Evolutionary conservation across 192 early-diverging fungal genomes (phyloP).

Genomic region (Dissophora globulifera): DNA sequence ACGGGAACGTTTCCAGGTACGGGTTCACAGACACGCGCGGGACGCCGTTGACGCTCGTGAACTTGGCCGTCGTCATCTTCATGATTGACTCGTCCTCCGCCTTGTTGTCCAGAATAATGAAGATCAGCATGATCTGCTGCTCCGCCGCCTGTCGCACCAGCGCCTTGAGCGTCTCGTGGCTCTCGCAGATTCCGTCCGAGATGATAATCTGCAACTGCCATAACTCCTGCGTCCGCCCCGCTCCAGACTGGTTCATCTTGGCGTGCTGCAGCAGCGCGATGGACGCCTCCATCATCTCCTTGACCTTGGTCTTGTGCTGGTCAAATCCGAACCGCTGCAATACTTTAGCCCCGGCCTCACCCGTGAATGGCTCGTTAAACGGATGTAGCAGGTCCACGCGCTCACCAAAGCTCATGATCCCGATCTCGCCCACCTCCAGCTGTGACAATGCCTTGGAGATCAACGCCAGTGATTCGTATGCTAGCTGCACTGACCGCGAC

Average conservation of each 20-base stretch:
- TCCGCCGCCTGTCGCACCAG: conserved; percentile 89
- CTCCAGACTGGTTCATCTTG: conserved; percentile 56
- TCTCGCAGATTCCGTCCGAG: conserved; percentile 97
- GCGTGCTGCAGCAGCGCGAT: conserved; percentile 83
- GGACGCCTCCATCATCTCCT: conserved; percentile 87
- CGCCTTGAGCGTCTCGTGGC: conserved; percentile 84
- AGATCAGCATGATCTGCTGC: conserved; percentile 92
- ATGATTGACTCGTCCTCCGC: conserved; percentile 86
- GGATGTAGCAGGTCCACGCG: conserved; percentile 88
- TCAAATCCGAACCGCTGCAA: conserved; percentile 92
- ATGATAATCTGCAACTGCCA: conserved; percentile 98
- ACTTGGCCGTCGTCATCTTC: conserved; percentile 90
- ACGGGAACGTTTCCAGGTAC: conserved; percentile 98
- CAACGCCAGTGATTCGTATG: conserved; percentile 92
- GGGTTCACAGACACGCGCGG: conserved; percentile 76
- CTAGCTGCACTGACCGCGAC: conserved; percentile 87
- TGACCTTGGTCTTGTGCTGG: conserved; percentile 90
- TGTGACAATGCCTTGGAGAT: conserved; percentile 93
- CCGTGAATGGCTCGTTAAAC: conserved; percentile 91
- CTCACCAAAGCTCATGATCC: conserved; percentile 93
- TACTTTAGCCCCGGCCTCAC: conserved; percentile 90
- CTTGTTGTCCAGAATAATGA: conserved; percentile 93
- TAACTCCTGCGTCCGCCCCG: conserved; percentile 69
- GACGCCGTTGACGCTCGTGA: conserved; percentile 70
- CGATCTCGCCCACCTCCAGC: conserved; percentile 94